Percentiles rank a stretch among this genome's conserved stretches.
Evolutionary conservation across 2,329 filamentous ascomycete species (phyloP).

Genomic region (Pyrenophora tritici-repentis): DNA sequence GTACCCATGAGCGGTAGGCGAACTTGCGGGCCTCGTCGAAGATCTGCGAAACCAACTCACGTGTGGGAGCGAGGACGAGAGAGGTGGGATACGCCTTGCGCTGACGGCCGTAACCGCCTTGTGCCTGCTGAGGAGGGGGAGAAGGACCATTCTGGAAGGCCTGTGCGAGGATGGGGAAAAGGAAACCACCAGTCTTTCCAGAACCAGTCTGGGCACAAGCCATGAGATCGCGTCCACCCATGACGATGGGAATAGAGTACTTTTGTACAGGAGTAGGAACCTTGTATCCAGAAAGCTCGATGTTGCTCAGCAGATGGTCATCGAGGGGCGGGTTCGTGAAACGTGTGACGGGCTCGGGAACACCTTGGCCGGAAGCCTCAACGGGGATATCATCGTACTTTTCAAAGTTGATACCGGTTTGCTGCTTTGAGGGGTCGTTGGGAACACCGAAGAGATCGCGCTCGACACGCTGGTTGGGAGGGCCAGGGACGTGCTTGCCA

Average conservation of each 20-base stretch:
- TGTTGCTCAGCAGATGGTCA: slow-evolving; percentile 90
- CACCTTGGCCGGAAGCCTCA: slow-evolving; percentile 90
- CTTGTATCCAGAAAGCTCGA: slow-evolving; percentile 91
- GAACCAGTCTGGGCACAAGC: slow-evolving; percentile 99
- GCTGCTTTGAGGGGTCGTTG: slow-evolving; percentile 93
- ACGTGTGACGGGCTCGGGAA: slow-evolving; percentile 85
- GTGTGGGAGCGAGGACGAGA: slow-evolving; percentile 91
- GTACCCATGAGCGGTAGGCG: slow-evolving; percentile 97
- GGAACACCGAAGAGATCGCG: slow-evolving; percentile 91
- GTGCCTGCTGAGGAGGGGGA: slow-evolving; percentile 64
- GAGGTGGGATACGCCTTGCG: slow-evolving; percentile 98
- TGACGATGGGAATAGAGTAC: slow-evolving; percentile 98
- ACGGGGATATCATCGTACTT: slow-evolving; percentile 99
- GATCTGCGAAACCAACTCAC: slow-evolving; percentile 98
- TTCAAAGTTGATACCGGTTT: slow-evolving; percentile 99
- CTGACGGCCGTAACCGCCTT: slow-evolving; percentile 75
- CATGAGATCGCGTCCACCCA: slow-evolving; percentile 97
- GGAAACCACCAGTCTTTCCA: slow-evolving; percentile 99
- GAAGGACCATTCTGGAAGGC: slow-evolving; percentile 90
- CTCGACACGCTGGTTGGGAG: slow-evolving; percentile 85
- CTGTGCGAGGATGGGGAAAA: slow-evolving; percentile 99
- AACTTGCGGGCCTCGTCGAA: slow-evolving; percentile 98
- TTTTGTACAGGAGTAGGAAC: slow-evolving; percentile 97
- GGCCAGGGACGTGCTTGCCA: slow-evolving; percentile 92
- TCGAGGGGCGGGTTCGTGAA: slow-evolving; percentile 97